Base-by-base conservation (phyloP, 1,139 yeast species). In the Pichia sp. region DNA sequence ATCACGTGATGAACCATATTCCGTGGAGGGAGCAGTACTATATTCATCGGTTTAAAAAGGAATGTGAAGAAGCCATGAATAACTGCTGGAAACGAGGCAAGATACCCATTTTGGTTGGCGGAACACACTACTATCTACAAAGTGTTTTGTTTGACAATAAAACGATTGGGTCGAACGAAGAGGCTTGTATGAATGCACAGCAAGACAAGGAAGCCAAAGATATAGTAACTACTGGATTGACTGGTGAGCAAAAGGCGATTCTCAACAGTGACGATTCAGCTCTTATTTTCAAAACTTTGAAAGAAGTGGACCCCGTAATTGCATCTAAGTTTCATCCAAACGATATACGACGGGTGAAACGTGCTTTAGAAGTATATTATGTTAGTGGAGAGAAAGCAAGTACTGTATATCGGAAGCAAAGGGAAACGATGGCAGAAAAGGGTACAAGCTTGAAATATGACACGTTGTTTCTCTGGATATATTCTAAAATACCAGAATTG, bases 41-140 rank as follows among this genome's bases (percentile, higher is more conserved):
- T 59, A 85, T 92, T n/a, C 96, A 88, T 64, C 72, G 87, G 57
- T 93, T 90, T 67, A 83, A 86, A 50, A 67, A 75, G 43, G 97
- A 90, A 62, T 97, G 97, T 16, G 57, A 69, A 29, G 59, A 54
- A 0, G 62, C 62, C 50, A 84, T 90, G 15, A 78, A 79, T 0
- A 86, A 84, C 46, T 84, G 92, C n/a, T 86, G 85, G 55, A 58
- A 67, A 0, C 68, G 86, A 42, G 89, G 89, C 0, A 90, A 90
- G 63, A 64, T 87, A 1, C 98, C 99, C 0, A 87, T 93, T 6
- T 71, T 95, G 0, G 92, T 93, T 2, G 99, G 99, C 3, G 99
- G 99, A 0, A 93, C 99, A 0, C 97, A 92, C 66, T 93, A 93
- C 67, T 93, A 93, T 67, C 74, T 90, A 43, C 97, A 88, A 67